Evolutionary conservation across 164 flowering plant species (phyloP).

Genomic region (Stephania japonica): DNA sequence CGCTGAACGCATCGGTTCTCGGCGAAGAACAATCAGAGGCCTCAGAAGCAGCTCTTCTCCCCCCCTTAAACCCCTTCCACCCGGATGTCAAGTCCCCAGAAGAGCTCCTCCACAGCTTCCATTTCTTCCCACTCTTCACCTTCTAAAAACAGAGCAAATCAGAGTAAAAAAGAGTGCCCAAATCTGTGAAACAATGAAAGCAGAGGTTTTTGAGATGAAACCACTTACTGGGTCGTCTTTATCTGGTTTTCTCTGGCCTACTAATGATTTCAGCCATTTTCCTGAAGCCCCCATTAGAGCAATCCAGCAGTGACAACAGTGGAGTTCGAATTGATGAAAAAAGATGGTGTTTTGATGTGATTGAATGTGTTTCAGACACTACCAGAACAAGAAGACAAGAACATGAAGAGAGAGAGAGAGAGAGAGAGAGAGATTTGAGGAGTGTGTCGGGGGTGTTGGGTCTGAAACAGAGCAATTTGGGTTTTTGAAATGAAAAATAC

Average conservation of each 20-base stretch:
- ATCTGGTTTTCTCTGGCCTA: conserved; percentile 46
- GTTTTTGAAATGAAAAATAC: no score
- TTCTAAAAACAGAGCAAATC: conserved; percentile 15
- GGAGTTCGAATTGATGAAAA: not conserved
- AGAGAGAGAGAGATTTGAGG: conserved; percentile 4
- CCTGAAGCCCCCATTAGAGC: conserved; percentile 71
- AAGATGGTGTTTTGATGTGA: not conserved
- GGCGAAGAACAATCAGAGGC: conserved; percentile 38
- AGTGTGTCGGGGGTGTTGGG: not conserved
- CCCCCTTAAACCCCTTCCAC: conserved; percentile 27
- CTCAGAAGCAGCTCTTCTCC: conserved; percentile 33
- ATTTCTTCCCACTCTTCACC: conserved; percentile 37
- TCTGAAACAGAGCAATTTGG: conserved; percentile 6
- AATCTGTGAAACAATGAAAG: not conserved
- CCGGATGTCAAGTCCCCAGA: conserved; percentile 31
- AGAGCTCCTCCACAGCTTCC: conserved; percentile 68
- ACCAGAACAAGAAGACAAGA: not conserved
- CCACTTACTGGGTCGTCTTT: conserved; percentile 40
- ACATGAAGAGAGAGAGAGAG: not conserved
- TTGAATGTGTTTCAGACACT: conserved; percentile 1
- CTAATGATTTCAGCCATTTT: conserved; percentile 74
- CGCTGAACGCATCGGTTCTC: conserved; percentile 33
- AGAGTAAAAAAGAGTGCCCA: not conserved
- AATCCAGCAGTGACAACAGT: not conserved
- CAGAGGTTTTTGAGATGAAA: not conserved